Evolutionary conservation across 2,329 filamentous ascomycete species (phyloP).

Genomic region (Hypocrella siamensis): DNA sequence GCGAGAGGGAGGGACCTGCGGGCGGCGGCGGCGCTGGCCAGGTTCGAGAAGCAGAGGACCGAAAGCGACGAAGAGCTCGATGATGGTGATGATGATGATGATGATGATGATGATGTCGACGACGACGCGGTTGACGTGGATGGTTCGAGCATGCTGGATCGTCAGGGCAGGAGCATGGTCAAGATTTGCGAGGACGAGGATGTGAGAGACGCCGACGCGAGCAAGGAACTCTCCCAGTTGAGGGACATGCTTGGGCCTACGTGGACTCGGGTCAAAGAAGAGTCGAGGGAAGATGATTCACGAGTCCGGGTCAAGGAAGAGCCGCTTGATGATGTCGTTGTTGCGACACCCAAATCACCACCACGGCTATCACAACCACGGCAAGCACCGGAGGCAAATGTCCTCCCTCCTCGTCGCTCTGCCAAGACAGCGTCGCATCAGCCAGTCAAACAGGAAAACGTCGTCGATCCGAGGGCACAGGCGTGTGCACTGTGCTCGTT

Average conservation of each 20-base stretch:
- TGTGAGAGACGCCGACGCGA: slow-evolving; percentile 26
- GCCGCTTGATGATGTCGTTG: not conserved
- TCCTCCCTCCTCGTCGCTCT: too few species aligned
- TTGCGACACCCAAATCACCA: too few species aligned
- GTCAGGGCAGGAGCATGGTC: slow-evolving; percentile 50
- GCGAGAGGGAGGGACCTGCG: slow-evolving; percentile 59
- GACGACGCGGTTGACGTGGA: slow-evolving; percentile 27
- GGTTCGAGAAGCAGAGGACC: slow-evolving; percentile 45
- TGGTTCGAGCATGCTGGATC: slow-evolving; percentile 48
- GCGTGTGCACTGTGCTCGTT: slow-evolving; percentile 53
- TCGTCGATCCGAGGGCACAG: too few species aligned
- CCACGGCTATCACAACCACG: too few species aligned
- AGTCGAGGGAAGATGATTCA: not conserved
- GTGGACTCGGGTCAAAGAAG: not conserved
- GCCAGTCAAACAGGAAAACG: too few species aligned
- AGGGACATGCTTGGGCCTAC: slow-evolving; percentile 20
- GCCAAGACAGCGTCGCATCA: too few species aligned
- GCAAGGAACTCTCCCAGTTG: slow-evolving; percentile 48
- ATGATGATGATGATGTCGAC: slow-evolving; percentile 25
- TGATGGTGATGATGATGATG: slow-evolving; percentile 18
- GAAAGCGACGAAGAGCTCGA: slow-evolving; percentile 14
- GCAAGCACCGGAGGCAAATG: too few species aligned
- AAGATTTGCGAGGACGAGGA: slow-evolving; percentile 61
- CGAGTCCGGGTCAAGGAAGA: slow-evolving; percentile 1
- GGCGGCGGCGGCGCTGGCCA: slow-evolving; percentile 60